These are phyloP conservation scores for Sclerotinia subarctica DNA, from an alignment of 2,329 filamentous ascomycete genomes.

Conservation along the genomic window DNA sequence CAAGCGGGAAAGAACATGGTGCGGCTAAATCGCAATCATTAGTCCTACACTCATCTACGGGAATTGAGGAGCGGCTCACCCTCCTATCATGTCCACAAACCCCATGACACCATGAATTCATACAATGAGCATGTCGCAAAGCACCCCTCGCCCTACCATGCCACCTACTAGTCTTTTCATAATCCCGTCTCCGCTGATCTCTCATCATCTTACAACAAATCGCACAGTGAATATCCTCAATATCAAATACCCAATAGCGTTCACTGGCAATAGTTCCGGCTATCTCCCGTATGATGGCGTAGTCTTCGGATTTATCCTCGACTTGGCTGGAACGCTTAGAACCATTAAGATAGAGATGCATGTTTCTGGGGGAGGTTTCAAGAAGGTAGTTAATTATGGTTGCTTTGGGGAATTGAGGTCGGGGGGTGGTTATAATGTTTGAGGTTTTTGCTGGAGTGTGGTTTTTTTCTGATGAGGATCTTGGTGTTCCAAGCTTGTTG, in stretches of 20 bases:
- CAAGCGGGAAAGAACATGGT: neutral
- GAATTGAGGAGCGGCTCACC: neutral
- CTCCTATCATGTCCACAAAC: neutral
- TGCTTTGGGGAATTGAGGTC: neutral
- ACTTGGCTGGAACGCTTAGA: constrained; percentile 7
- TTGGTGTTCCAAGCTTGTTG: too few species aligned
- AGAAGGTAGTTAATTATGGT: neutral
- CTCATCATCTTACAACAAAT: constrained; percentile 10
- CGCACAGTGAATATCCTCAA: constrained; percentile 19
- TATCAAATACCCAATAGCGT: constrained; percentile 13
- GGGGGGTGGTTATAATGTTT: neutral
- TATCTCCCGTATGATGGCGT: neutral
- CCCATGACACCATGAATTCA: constrained; percentile 11
- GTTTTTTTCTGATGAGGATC: too few species aligned
- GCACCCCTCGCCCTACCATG: neutral
- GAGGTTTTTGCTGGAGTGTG: too few species aligned
- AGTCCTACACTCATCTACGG: too few species aligned
- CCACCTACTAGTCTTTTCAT: neutral
- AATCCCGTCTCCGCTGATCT: neutral
- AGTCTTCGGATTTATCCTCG: constrained; percentile 6
- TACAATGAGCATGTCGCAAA: constrained; percentile 17
- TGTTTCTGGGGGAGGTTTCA: neutral
- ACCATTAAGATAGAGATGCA: constrained; percentile 11
- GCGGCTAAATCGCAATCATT: neutral
- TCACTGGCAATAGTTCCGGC: neutral